phyloP scores from a whole-genome alignment of 2,329 filamentous ascomycete species.

The Celoporthe dispersa region DNA sequence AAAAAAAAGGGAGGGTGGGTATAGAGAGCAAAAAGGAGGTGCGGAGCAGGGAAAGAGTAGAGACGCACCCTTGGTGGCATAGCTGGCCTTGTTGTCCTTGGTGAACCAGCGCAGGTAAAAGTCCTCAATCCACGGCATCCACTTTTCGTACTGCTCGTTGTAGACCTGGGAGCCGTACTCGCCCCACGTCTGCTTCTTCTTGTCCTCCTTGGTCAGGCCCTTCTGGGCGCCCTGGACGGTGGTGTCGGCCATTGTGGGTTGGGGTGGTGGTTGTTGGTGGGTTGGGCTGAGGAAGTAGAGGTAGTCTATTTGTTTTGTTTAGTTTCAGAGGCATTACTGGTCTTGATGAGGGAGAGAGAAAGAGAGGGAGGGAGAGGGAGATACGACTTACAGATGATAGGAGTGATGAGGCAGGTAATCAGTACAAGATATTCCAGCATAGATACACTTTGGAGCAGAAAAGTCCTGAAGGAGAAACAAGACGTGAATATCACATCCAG shows the following conservation, averaged over 20 bases:
- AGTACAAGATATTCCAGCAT: constrained; percentile 11
- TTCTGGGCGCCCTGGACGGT: constrained; percentile 1
- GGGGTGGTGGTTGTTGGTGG: background rate
- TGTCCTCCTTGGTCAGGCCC: constrained; percentile 20
- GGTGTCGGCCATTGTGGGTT: constrained; percentile 15
- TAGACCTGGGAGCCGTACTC: constrained; percentile 58
- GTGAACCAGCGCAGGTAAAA: constrained; percentile 74
- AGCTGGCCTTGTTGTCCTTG: constrained; percentile 77
- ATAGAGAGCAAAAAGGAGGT: background rate
- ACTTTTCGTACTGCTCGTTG: constrained; percentile 73
- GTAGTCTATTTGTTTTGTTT: constrained; percentile 6
- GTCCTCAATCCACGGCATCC: constrained; percentile 80
- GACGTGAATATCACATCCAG: background rate
- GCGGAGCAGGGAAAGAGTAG: background rate
- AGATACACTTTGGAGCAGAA: background rate
- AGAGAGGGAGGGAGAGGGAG: background rate
- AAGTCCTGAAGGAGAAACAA: background rate
- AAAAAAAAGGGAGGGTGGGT: background rate
- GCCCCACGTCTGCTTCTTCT: constrained; percentile 26
- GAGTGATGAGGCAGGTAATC: background rate
- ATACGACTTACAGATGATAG: constrained; percentile 11
- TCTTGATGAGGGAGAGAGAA: too few species aligned
- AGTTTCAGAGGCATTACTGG: too few species aligned
- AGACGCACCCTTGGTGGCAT: constrained; percentile 68
- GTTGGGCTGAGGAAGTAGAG: constrained; percentile 7